Evolutionary conservation across 176 grass and related monocot genomes (phyloP), one percentile per base, ranked within the genome.

Genomic region (Carex myosuroides): DNA sequence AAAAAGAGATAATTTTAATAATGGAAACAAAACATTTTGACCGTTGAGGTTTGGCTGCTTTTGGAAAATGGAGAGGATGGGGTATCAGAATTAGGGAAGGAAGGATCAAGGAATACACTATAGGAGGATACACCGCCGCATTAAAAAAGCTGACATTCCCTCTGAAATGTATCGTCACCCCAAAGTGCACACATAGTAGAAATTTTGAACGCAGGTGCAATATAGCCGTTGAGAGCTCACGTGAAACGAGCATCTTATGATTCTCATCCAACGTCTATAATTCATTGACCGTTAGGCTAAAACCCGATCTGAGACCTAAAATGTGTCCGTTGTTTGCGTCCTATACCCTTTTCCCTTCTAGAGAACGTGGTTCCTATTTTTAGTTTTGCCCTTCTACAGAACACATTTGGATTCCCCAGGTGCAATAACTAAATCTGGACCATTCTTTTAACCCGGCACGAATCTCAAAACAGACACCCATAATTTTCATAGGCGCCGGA

Each of bases 171-270:
- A 39, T 56, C 58, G 22, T 39, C 0, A 37, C 50, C 26, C 73
- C 73, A 78, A 78, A 78, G 8, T 56, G 52, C 24, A 78, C 73
- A 24, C 73, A 33, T 16, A 65, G 54, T 37, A 29, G 22, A 32
- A 86, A 72, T 24, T 96, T 96, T 86, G 76, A 91, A 96, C 83
- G 69, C 84, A 48, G 55, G 86, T 58, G 9, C 18, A 90, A 90
- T 77, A 82, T 94, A 92, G 93, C 93, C 90, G 93, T 94, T 94
- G 66, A 86, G 65, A 59, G 20, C 72, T 72, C 61, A 70, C 21
- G 66, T 29, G 79, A 69, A 73, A 44, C 64, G 10, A 66, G 56
- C 84, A 81, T 55, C 17, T 37, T 50, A 9, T 68, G 37, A 26
- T 78, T 56, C 24, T 30, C 16, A 89, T 96, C 89, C 3, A 80